Base-by-base conservation (phyloP, 1,284 basidiomycete species). In the Sphagnurus paluster region DNA sequence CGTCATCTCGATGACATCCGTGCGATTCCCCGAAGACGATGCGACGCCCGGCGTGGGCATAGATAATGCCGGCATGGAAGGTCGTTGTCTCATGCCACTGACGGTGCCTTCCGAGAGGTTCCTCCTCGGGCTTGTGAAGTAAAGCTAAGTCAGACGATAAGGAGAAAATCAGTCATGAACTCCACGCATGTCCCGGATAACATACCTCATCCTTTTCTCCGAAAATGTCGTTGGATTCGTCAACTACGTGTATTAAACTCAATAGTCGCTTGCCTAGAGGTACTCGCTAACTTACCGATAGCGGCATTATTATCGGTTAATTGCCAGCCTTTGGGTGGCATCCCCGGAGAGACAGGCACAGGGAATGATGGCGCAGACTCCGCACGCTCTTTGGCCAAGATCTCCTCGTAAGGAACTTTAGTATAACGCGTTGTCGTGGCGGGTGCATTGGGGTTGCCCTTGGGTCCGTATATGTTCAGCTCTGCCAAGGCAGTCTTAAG, bases 401-500 rank as follows among this genome's bases (percentile, higher is more conserved):
- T 72, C 50, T 82, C 68, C 8, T 84, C 79, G 75, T 82, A 92
- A 2, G 89, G 89, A 0, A 92, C 77, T 53, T 83, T 56, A 5
- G 86, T 89, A 65, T 88, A 87, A 33, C 77, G 72, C 13, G 70
- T 68, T 14, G 83, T 77, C 5, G 66, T 67, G 33, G 83, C 66
- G 9, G 74, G 67, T 8, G 80, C 60, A 60, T 70, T 57, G 47
- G 90, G 82, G 73, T 86, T 74, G 20, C 89, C 91, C 10, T 53
- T 63, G 4, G 91, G 88, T 4, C 91, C 92, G 58, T 74, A 93
- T 51, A 96, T 86, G 56, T 81, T 74, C 43, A 85, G 69, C 46
- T 90, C 84, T 26, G 75, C 74, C 48, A 96, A 69, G 25, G 82
- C 75, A 32, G 77, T 65, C 68, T 94, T 95, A 50, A 97, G 74